Conservation (phyloP, 345 rosid genomes). For the Citrus unshiu region DNA sequence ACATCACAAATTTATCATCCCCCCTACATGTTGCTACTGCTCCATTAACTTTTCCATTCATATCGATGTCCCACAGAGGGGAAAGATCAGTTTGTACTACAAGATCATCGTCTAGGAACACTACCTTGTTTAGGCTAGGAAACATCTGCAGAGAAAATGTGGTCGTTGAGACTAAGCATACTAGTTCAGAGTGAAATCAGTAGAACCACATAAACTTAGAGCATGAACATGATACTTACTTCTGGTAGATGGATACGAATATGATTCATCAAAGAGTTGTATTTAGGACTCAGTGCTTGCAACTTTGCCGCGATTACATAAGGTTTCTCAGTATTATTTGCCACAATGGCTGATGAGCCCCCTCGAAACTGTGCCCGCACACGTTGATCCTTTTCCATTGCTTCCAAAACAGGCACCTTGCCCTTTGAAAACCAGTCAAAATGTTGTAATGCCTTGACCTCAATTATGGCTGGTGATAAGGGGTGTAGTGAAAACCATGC, state of each 20-base stretch:
- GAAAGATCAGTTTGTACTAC: slow-evolving; percentile 92
- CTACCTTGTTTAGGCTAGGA: slow-evolving; percentile 83
- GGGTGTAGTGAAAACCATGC: slow-evolving; percentile 97
- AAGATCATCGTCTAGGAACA: slow-evolving; percentile 90
- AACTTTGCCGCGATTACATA: slow-evolving; percentile 76
- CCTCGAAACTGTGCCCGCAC: slow-evolving; percentile 91
- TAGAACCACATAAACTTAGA: background rate
- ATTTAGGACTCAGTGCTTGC: slow-evolving; percentile 94
- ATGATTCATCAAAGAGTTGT: slow-evolving; percentile 93
- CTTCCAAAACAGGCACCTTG: slow-evolving; percentile 91
- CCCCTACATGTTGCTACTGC: slow-evolving; percentile 93
- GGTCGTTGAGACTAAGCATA: background rate
- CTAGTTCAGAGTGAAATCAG: background rate
- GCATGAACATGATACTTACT: slow-evolving; percentile 34
- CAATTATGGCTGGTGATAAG: slow-evolving; percentile 72
- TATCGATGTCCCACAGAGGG: slow-evolving; percentile 86
- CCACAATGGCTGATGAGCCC: slow-evolving; percentile 83
- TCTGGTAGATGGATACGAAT: slow-evolving; percentile 91
- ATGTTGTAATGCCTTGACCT: slow-evolving; percentile 96
- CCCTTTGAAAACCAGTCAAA: slow-evolving; percentile 96
- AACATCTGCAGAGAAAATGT: slow-evolving; percentile 56
- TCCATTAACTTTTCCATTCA: slow-evolving; percentile 91
- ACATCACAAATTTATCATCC: slow-evolving; percentile 77
- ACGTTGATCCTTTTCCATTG: slow-evolving; percentile 92
- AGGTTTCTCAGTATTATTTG: slow-evolving; percentile 69